Base-by-base conservation (phyloP, 192 early-diverging fungal genomes). In the Helicostylum pulchrum region DNA sequence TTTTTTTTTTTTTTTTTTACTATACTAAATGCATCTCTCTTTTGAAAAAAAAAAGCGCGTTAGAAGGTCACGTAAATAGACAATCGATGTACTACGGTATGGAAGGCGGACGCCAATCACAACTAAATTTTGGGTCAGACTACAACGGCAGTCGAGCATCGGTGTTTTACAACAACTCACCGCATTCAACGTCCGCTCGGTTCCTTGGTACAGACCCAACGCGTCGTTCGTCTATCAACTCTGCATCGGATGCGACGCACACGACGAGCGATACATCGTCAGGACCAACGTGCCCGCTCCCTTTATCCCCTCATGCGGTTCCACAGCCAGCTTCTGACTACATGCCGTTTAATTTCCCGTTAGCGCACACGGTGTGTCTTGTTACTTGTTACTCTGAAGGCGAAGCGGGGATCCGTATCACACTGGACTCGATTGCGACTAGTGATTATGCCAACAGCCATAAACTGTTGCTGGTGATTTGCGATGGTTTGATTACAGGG, bases 381-480 rank as follows among this genome's bases (percentile, higher is more conserved):
- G 91, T 97, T 1, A 91, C 93, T 2, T 92, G 90, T 70, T 97
- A 97, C 72, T 96, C 94, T 31, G 95, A 97, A 74, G 90, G 90
- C 52, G 84, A 88, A 34, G 80, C 80, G 26, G 90, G 90, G 30
- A 79, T 94, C 19, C 82, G 88, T 32, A 90, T 80, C 15, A 96
- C 95, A 3, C 81, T 94, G 58, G 90, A 94, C 71, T 95, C 93
- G 36, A 78, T 97, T 45, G 90, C 92, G 17, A 73, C 74, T 5
- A 87, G 88, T 11, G 84, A 92, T 61, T 97, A 94, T 72, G 89
- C 92, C 55, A 86, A 93, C 67, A 84, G 85, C 4, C 90, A 90
- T 71, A 96, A 94, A 81, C 77, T 91, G 45, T 69, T 97, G 34
- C 83, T 97, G 44, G 88, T 94, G 8, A 80, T 97, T 63, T 88